Evolutionary conservation across 225 moss, liverwort and hornwort species (phyloP).

Genomic region (Bryoerythrophyllum caledonicum): DNA sequence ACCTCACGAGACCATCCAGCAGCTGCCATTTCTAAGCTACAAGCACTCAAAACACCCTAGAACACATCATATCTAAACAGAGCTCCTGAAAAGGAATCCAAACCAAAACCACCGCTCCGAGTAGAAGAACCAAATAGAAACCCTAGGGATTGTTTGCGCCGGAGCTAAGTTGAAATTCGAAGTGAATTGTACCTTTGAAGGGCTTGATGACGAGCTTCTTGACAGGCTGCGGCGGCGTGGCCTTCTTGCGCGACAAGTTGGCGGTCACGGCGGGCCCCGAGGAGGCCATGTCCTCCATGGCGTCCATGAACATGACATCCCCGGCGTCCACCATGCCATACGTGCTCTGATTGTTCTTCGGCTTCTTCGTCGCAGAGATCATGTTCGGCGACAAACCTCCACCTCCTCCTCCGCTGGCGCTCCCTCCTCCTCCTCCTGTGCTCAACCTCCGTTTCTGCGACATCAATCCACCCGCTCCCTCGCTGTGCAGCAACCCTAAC

Average conservation of each 20-base stretch:
- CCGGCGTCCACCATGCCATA: conserved; percentile 45
- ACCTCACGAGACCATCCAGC: not conserved
- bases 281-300: conserved; percentile 43
- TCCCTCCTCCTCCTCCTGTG: conserved; percentile 40
- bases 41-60: not conserved
- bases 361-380: conserved; percentile 63
- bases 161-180: not conserved
- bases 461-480: too few species aligned
- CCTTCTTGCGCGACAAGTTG: conserved; percentile 95
- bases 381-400: conserved; percentile 51
- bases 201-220: conserved; percentile 98
- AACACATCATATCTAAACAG: not conserved
- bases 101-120: too few species aligned
- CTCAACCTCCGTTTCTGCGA: conserved; percentile 66
- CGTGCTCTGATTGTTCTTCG: conserved; percentile 36
- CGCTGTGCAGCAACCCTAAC: conserved; percentile 19
- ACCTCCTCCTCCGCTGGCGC: not conserved
- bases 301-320: conserved; percentile 48
- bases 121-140: not conserved
- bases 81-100: not conserved
- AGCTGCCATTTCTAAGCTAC: not conserved
- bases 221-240: conserved; percentile 91
- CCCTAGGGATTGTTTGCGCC: too few species aligned
- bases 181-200: conserved; percentile 70
- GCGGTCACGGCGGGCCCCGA: conserved; percentile 65